Base-by-base conservation (phyloP, 2,329 filamentous ascomycete genomes). In the Aspergillus latus region DNA sequence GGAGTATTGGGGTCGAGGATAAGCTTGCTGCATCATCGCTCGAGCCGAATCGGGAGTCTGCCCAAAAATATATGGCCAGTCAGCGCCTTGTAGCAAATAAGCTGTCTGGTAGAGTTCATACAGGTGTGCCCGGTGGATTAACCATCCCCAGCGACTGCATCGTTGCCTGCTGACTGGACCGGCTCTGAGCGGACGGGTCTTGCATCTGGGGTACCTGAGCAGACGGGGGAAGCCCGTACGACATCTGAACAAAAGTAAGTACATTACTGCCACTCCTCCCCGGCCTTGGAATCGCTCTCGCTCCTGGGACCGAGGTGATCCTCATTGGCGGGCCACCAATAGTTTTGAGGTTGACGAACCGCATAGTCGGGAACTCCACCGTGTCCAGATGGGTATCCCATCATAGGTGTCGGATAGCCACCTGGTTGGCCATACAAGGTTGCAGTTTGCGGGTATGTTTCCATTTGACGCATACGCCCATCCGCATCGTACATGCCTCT, bases 101-200 rank as follows among this genome's bases (percentile, higher is more conserved):
- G 62, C 67, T 61, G 61, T 57, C 59, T 64, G 52, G 62, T 56
- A 58, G 60, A 62, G 61, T 62, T 61, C 70, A 65, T 73, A 74
- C 70, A 68, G 71, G 71, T 57, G 71, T 73, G 47, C 69, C 68
- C 59, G 70, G 68, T 59, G 68, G 69, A 55, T 72, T 73, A 64
- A 72, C 70, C 59, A 69, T 66, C 57, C 70, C 70, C 46, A 74
- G 46, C 45, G 70, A 68, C 59, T 72, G 70, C 67, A 74, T 71
- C 9, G 70, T 64, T 16, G 71, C 71, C 59, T 74, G 71, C 46
- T 73, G 71, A 58, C 65, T 69, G 30, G 67, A 58, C 48, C 71
- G 69, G 49, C 61, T 59, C 52, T 71, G 69, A 39, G 64, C 63
- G n/a, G 63, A 63, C 15, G 71, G 67, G 61, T 74, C 71, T 46